Conservation (phyloP, 768 basidiomycete species). For the Boletus rufocinnamomeus region DNA sequence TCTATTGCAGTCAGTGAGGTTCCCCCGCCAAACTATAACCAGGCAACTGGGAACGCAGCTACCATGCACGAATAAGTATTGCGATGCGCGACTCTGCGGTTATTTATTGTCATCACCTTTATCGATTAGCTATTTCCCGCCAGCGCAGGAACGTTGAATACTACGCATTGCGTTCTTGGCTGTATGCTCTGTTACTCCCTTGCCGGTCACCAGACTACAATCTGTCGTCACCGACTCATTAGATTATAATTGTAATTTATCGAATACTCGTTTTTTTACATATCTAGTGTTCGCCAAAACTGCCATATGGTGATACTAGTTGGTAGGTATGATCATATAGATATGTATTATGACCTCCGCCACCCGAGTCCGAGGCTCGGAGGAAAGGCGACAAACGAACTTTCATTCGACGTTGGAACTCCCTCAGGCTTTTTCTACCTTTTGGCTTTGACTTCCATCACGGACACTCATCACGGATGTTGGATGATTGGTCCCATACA, state of each 20-base stretch:
- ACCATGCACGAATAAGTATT: background rate
- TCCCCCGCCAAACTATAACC: constrained; percentile 29
- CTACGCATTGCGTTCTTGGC: background rate
- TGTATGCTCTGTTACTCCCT: background rate
- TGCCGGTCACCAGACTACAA: background rate
- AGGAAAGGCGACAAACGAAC: background rate
- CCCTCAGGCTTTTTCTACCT: background rate
- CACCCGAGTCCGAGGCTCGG: too few relatives aligned
- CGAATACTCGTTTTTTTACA: background rate
- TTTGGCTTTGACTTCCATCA: background rate
- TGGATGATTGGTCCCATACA: constrained; percentile 40
- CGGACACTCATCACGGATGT: constrained; percentile 21
- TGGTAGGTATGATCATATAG: too few relatives aligned
- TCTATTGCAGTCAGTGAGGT: constrained; percentile 22
- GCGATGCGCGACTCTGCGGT: background rate
- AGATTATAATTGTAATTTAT: background rate
- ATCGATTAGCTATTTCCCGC: background rate
- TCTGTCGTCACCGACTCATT: background rate
- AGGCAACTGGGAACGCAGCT: constrained; percentile 13
- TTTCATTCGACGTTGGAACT: background rate
- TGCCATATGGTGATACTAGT: too few relatives aligned
- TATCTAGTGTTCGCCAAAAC: background rate
- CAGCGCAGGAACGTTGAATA: background rate
- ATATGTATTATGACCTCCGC: too few relatives aligned
- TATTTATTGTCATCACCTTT: background rate